phyloP scores from a whole-genome alignment of 129 eudicot species.

The Flaveria linearis region DNA sequence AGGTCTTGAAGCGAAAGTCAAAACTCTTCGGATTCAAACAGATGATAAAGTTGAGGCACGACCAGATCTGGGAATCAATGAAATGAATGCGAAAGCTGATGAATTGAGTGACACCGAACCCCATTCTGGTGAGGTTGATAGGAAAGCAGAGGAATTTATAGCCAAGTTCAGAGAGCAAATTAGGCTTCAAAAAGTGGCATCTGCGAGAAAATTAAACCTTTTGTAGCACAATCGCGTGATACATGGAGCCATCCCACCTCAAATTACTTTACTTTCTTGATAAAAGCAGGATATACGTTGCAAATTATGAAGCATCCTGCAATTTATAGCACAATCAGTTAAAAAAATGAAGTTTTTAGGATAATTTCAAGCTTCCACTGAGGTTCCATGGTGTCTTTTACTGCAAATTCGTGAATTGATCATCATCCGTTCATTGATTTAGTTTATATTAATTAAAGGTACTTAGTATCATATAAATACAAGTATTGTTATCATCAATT shows the following conservation, averaged over 20 bases:
- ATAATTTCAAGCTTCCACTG: slow-evolving; percentile 12
- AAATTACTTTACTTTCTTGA: neutral
- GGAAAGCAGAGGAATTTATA: slow-evolving; percentile 86
- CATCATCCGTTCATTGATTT: slow-evolving; percentile 5
- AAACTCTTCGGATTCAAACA: slow-evolving; percentile 19
- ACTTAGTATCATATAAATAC: neutral
- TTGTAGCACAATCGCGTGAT: neutral
- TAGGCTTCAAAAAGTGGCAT: slow-evolving; percentile 72
- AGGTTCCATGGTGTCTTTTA: neutral
- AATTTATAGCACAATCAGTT: neutral
- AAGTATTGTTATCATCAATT: neutral
- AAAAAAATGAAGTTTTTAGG: slow-evolving; percentile 4
- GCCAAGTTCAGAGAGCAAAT: slow-evolving; percentile 90
- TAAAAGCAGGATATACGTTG: no score
- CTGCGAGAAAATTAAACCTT: slow-evolving; percentile 38
- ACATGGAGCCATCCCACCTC: no score
- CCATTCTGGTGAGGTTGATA: slow-evolving; percentile 82
- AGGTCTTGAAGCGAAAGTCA: slow-evolving; percentile 33
- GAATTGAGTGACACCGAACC: slow-evolving; percentile 41
- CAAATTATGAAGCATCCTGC: slow-evolving; percentile 7
- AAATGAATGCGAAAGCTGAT: slow-evolving; percentile 26
- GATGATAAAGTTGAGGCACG: slow-evolving; percentile 31
- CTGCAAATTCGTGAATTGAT: slow-evolving; percentile 6
- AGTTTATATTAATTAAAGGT: neutral
- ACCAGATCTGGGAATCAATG: slow-evolving; percentile 9